Evolutionary conservation across 805 yeast genomes (phyloP).

Genomic region (Wickerhamomyces alni): DNA sequence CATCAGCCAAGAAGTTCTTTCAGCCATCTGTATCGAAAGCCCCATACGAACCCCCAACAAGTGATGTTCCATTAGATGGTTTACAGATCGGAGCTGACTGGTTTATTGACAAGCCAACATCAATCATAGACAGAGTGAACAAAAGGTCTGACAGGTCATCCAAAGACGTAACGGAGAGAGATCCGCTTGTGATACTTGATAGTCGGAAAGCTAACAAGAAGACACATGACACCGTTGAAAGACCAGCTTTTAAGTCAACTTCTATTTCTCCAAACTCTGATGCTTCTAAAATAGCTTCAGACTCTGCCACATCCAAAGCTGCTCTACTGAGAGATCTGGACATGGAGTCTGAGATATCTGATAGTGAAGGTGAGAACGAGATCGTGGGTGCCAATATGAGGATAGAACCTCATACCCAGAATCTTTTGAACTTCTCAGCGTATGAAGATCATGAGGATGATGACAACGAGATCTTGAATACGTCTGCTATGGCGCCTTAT

Average conservation of each 20-base stretch:
- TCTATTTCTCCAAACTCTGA: neutral
- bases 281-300: neutral
- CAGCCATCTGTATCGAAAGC: neutral
- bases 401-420: no score
- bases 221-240: no score
- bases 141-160: no score
- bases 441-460: constrained; percentile 7
- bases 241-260: no score
- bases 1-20: neutral
- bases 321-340: neutral
- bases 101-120: neutral
- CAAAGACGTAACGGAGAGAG: no score
- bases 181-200: no score
- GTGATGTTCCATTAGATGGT: neutral
- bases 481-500: neutral
- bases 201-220: no score
- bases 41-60: neutral
- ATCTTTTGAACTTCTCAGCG: neutral
- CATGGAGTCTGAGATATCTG: constrained; percentile 4
- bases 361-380: neutral
- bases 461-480: constrained; percentile 4
- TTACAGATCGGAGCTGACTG: neutral
- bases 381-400: neutral
- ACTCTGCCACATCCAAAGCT: neutral
- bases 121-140: neutral